Conservation (phyloP, 1,139 yeast species). For the Kluyveromyces marxianus region DNA sequence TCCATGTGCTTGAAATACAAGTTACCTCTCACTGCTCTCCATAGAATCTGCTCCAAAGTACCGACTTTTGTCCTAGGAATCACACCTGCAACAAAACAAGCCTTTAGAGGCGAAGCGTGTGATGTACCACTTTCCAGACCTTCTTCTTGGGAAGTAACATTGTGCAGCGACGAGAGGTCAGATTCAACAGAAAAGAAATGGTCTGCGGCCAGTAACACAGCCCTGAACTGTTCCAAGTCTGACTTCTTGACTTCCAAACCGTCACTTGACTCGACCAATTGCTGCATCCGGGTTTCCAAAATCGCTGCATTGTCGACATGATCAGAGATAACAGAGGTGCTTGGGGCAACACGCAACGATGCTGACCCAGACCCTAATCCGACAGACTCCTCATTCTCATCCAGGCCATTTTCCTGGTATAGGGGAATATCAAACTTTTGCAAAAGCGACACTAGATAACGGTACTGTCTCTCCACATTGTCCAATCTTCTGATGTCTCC, state of each 20-base stretch:
- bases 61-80: conserved; percentile 64
- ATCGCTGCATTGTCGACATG: conserved; percentile 57
- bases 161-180: conserved; percentile 23
- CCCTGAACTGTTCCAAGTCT: conserved; percentile 54
- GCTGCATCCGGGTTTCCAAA: conserved; percentile 51
- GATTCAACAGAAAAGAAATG: conserved; percentile 43
- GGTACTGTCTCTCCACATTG: conserved; percentile 52
- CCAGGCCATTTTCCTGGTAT: conserved; percentile 31
- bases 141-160: conserved; percentile 27
- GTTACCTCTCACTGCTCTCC: conserved; percentile 92
- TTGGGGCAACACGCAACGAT: conserved; percentile 26
- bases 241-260: conserved; percentile 47
- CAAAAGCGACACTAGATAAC: conserved; percentile 38
- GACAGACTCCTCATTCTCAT: conserved; percentile 10
- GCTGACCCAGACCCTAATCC: conserved; percentile 9
- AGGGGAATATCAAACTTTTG: conserved; percentile 43
- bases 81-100: conserved; percentile 69
- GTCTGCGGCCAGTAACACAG: conserved; percentile 63
- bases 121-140: conserved; percentile 14
- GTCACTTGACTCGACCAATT: conserved; percentile 49
- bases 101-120: conserved; percentile 7
- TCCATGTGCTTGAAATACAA: conserved; percentile 67
- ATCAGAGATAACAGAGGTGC: conserved; percentile 69
- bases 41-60: conserved; percentile 75
- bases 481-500: conserved; percentile 68